Base-by-base conservation (phyloP, 177 flowering plant genomes). In the Vitis hybrid region DNA sequence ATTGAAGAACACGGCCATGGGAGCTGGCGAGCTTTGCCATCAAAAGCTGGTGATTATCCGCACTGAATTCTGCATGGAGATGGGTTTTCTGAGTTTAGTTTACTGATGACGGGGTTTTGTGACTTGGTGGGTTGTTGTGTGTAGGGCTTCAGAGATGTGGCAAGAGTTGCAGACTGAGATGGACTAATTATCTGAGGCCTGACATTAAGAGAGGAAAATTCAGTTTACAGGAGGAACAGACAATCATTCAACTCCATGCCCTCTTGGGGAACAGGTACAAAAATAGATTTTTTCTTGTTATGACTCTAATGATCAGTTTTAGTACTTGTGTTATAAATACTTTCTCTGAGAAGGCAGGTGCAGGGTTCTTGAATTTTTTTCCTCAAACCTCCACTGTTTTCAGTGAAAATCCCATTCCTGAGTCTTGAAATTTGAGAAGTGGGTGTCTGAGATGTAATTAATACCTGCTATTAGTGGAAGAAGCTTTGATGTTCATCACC, bases 121-220 rank as follows among this genome's bases (percentile, higher is more conserved):
- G 51, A 14, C 52, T 8, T 48, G 10, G 13, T 50, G 13, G 51
- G 20, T 16, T 49, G 4, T 22, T 22, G 3, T 51, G 4, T 60
- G 4, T 67, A 92, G 98, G 93, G n/a, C 89, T 92, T 63, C 94
- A 86, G 51, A 82, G 98, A 72, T 92, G 98, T 73, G 98, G 98
- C 12, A 92, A 92, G 84, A 92, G 98, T 71, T 92, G 98, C 76
- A 86, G 98, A 66, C 77, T 92, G 59, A 82, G 98, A 74, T 92
- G 98, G 98, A 89, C 94, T 56, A 92, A 92, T 70, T 92, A 92
- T 66, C 82, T 90, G 8, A 83, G 94, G 74, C 93, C 94, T 59
- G 98, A 92, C 74, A 88, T 92, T 29, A 92, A 90, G 85, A 84
- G 98, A 78, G 98, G 98, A 6, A 89, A 89, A 66, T 90, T 92